Conservation (phyloP, 2,329 filamentous ascomycete species). For the Cercospora sesami region DNA sequence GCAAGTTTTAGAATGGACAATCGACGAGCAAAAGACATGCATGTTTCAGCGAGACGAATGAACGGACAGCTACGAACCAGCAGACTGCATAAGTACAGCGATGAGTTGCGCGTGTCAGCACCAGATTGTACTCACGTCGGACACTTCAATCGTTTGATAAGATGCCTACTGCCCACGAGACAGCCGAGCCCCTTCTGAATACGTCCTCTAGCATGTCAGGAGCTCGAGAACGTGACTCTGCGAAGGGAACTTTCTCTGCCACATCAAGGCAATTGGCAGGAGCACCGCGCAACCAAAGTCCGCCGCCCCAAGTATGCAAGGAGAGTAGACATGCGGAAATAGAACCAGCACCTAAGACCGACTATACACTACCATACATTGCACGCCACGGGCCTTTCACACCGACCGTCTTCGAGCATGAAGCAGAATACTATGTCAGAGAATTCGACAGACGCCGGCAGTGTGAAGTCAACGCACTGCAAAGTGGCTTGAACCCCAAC, state of each 20-base stretch:
- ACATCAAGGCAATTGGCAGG: not conserved
- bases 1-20: not conserved
- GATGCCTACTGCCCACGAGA: not conserved
- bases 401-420: not conserved
- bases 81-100: not conserved
- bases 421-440: not conserved
- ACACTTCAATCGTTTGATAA: not conserved
- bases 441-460: not conserved
- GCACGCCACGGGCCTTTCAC: not conserved
- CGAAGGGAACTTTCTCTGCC: not conserved
- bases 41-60: not conserved
- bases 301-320: not conserved
- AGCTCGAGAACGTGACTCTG: not conserved
- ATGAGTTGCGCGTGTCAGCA: not conserved
- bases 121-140: too few relatives aligned
- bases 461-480: not conserved
- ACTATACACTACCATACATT: not conserved
- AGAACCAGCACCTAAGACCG: not conserved
- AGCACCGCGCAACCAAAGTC: not conserved
- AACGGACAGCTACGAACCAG: not conserved
- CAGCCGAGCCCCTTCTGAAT: not conserved
- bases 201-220: not conserved
- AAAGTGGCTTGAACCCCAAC: not conserved
- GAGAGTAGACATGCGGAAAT: not conserved
- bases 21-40: not conserved